Conservation (phyloP, 2,329 filamentous ascomycete species). For the Exophiala aquamarina region DNA sequence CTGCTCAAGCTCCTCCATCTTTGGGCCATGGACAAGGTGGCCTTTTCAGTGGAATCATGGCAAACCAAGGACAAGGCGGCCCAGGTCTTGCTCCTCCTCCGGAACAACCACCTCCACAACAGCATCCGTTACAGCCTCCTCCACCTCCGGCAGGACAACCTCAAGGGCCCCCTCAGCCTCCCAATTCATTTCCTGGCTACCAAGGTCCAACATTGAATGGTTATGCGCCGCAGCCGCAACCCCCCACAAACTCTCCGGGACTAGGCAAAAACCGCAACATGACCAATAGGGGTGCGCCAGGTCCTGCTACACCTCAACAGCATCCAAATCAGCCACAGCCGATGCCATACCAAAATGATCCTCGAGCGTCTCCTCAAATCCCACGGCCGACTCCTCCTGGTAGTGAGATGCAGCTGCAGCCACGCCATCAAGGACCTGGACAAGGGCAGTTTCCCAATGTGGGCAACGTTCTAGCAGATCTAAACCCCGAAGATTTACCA, state of each 20-base stretch:
- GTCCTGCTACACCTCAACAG: constrained; percentile 86
- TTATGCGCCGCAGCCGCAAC: constrained; percentile 79
- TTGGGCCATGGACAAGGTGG: constrained; percentile 87
- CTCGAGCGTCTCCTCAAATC: constrained; percentile 80
- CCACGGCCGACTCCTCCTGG: constrained; percentile 73
- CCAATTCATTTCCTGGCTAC: constrained; percentile 69
- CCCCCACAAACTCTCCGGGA: constrained; percentile 82
- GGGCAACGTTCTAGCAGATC: constrained; percentile 75
- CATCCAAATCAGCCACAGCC: constrained; percentile 66
- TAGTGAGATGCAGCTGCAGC: constrained; percentile 25
- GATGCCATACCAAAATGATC: constrained; percentile 70
- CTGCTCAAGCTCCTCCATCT: constrained; percentile 71
- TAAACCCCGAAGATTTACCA: constrained; percentile 82
- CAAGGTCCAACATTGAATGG: constrained; percentile 65
- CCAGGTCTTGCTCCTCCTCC: constrained; percentile 79
- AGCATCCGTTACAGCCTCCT: constrained; percentile 60
- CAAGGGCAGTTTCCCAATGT: constrained; percentile 55
- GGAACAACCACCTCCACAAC: constrained; percentile 57
- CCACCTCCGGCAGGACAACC: constrained; percentile 38
- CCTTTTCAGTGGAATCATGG: constrained; percentile 94
- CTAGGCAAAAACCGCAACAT: constrained; percentile 69
- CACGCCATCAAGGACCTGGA: constrained; percentile 40
- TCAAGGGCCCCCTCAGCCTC: constrained; percentile 69
- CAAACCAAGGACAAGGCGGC: constrained; percentile 80
- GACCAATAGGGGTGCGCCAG: constrained; percentile 57